Evolutionary conservation across 208 protist species (phyloP), one percentile per base, ranked within the genome.

Genomic region (Wallacemonas sp.): DNA sequence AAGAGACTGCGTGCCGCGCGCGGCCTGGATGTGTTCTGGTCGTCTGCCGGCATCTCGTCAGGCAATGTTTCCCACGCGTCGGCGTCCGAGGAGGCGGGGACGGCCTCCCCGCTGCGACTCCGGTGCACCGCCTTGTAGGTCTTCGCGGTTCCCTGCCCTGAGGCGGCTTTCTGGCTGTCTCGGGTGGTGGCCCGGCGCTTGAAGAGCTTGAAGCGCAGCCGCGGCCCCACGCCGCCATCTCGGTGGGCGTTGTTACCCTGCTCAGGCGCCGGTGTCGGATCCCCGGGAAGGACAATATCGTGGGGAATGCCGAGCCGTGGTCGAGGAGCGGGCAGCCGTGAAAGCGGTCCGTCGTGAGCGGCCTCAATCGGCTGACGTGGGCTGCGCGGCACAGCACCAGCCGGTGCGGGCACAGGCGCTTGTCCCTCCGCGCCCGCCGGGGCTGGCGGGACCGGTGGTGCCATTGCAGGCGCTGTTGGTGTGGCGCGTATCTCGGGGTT

Each of bases 151-250:
- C 9, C 42, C 42, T 12, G 19, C 17, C 42, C 42, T 4, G 1
- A n/a, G 9, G 3, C n/a, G 5, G 15, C 30, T 37, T 37, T 4
- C 13, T 34, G 2, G 30, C 38, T 32, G 9, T 12, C 50, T 33
- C 6, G 17, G 45, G 45, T 53, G 1, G 5, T 3, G 8, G 10
- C 32, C 5, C 50, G 26, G 0, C 50, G 50, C 29, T 6, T 34
- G 32, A 57, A 57, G 3, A 57, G 21, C 29, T 57, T 57, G 50
- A n/a, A n/a, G n/a, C n/a, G n/a, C n/a, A n/a, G n/a, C n/a, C n/a
- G n/a, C n/a, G n/a, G n/a, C n/a, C n/a, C n/a, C n/a, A n/a, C n/a
- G n/a, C n/a, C n/a, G n/a, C n/a, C n/a, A n/a, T n/a, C n/a, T n/a
- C n/a, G n/a, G n/a, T n/a, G n/a, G n/a, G n/a, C n/a, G n/a, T n/a